These are phyloP conservation scores for Epichloe brachyelytri DNA, from an alignment of 2,329 filamentous ascomycete genomes.

Conservation along the genomic window DNA sequence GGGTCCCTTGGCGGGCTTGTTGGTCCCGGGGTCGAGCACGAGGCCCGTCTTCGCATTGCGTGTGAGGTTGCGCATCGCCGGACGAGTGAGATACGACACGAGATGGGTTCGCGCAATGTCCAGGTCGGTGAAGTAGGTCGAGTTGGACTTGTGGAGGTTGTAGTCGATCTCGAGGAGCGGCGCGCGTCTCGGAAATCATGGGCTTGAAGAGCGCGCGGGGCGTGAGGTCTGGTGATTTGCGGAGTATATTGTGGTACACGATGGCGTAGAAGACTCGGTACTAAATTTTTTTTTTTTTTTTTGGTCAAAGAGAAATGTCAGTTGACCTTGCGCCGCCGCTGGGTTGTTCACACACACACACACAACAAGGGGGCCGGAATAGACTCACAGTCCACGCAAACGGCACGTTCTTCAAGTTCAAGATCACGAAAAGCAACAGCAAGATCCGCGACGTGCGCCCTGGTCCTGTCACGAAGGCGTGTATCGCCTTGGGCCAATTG, in stretches of 20 bases:
- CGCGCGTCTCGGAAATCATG: slow-evolving; percentile 51
- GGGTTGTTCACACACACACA: not conserved
- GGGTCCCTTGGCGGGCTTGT: slow-evolving; percentile 35
- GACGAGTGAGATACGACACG: slow-evolving; percentile 53
- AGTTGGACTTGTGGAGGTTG: slow-evolving; percentile 73
- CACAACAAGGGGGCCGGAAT: not conserved
- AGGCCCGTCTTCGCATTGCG: slow-evolving; percentile 16
- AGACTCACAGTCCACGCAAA: slow-evolving; percentile 59
- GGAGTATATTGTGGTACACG: slow-evolving; percentile 38
- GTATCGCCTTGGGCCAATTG: slow-evolving; percentile 26
- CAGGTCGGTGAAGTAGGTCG: slow-evolving; percentile 78
- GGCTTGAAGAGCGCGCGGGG: slow-evolving; percentile 61
- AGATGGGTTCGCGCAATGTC: slow-evolving; percentile 74
- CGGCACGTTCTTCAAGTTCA: slow-evolving; percentile 64
- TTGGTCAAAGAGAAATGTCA: not conserved
- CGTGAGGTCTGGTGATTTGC: slow-evolving; percentile 33
- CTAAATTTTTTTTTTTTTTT: slow-evolving; percentile 18
- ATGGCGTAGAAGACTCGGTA: slow-evolving; percentile 46
- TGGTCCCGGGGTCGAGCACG: slow-evolving; percentile 35
- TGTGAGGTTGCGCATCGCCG: slow-evolving; percentile 14
- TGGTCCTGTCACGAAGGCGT: slow-evolving; percentile 38
- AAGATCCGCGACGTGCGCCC: slow-evolving; percentile 40
- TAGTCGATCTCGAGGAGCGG: slow-evolving; percentile 72
- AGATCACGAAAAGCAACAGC: slow-evolving; percentile 40
- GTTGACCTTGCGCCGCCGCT: not conserved